Percentiles rank a stretch among this genome's conserved stretches.
These are phyloP conservation scores for Drosera spatulata DNA, from an alignment of 179 eudicot genomes.

Conservation along the genomic window DNA sequence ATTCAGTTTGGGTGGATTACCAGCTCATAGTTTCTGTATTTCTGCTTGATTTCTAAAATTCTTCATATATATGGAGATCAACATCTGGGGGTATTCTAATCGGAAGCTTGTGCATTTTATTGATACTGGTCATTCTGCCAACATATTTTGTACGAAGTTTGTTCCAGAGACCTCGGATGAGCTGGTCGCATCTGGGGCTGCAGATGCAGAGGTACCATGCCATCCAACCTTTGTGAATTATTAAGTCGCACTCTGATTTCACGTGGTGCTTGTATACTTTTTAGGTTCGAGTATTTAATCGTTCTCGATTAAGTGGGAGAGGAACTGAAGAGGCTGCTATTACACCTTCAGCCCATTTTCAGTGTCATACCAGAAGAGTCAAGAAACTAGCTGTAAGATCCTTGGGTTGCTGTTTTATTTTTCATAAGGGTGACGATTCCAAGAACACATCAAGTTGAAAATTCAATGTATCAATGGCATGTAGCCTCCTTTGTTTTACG, in stretches of 20 bases:
- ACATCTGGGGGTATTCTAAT: conserved; percentile 71
- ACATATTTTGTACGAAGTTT: conserved; percentile 93
- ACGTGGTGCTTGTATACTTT: not conserved
- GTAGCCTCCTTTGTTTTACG: not conserved
- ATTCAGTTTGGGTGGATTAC: too few relatives aligned
- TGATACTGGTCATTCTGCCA: conserved; percentile 85
- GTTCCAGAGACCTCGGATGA: conserved; percentile 93
- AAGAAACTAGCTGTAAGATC: conserved; percentile 86
- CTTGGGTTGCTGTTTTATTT: not conserved
- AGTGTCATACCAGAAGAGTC: conserved; percentile 93
- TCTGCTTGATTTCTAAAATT: not conserved
- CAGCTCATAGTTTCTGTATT: too few relatives aligned
- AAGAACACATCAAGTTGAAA: not conserved
- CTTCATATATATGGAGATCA: conserved; percentile 42
- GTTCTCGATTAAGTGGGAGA: conserved; percentile 44
- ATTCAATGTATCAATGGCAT: not conserved
- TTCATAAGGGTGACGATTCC: not conserved
- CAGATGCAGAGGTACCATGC: conserved; percentile 77
- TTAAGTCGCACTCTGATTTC: not conserved
- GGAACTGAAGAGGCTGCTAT: conserved; percentile 43
- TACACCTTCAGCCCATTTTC: conserved; percentile 63
- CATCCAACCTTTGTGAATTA: conserved; percentile 2
- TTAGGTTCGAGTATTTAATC: conserved; percentile 51
- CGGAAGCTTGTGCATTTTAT: conserved; percentile 60
- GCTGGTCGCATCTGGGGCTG: conserved; percentile 90